phyloP scores from a whole-genome alignment of 345 rosid species.

The Sisymbrium altissimum region DNA sequence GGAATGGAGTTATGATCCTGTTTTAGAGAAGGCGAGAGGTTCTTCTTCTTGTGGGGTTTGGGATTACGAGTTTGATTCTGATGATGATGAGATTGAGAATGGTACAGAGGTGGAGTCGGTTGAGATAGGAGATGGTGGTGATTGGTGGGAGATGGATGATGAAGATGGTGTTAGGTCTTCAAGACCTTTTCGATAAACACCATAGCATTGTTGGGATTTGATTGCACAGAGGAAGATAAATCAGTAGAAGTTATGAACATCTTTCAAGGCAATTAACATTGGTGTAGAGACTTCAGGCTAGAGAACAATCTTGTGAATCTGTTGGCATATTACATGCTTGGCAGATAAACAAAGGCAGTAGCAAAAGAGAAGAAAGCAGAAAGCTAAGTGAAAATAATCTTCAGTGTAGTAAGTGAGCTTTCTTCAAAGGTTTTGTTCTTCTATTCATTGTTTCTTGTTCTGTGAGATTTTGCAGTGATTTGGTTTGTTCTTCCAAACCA shows the following conservation, averaged over 20 bases:
- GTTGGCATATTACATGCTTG: not conserved
- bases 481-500: not conserved
- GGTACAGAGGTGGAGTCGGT: constrained; percentile 18
- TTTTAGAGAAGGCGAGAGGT: constrained; percentile 36
- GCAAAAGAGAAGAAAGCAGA: not conserved
- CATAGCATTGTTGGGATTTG: not conserved
- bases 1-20: constrained; percentile 78
- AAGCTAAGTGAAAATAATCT: not conserved
- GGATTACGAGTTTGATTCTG: constrained; percentile 27
- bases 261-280: not conserved
- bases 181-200: constrained; percentile 8
- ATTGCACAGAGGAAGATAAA: no score
- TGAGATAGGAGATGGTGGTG: constrained; percentile 35
- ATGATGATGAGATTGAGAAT: constrained; percentile 26
- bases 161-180: constrained; percentile 38
- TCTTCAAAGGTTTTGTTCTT: not conserved
- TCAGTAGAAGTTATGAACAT: not conserved
- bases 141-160: constrained; percentile 70
- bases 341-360: no score
- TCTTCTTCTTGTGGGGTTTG: constrained; percentile 11
- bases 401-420: not conserved
- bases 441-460: not conserved
- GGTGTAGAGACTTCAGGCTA: not conserved
- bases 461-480: not conserved
- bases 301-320: not conserved